Conservation (phyloP, 1,284 basidiomycete genomes). For the Macrocystidia cucumis region DNA sequence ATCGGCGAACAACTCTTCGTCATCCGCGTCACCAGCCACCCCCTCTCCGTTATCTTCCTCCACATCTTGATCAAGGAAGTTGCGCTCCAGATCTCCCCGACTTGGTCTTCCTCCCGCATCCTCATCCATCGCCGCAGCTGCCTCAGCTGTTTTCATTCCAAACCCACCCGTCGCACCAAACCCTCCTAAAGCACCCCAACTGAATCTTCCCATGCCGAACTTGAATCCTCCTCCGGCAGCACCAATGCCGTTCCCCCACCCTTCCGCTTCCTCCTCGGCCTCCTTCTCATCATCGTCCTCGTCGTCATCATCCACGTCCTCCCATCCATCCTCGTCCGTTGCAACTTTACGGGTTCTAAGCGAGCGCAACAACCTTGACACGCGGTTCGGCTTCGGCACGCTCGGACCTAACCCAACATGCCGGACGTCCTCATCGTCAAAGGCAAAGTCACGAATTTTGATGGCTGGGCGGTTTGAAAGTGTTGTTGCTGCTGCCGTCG, state of each 20-base stretch:
- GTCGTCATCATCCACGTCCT: constrained; percentile 9
- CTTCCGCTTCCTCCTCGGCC: constrained; percentile 15
- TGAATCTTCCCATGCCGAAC: constrained; percentile 33
- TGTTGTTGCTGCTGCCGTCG: too few species aligned
- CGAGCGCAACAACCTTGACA: constrained; percentile 26
- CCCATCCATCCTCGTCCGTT: constrained; percentile 6
- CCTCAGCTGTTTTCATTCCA: constrained; percentile 1
- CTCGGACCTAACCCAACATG: constrained; percentile 45
- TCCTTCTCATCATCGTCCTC: constrained; percentile 17
- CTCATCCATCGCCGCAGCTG: constrained; percentile 3
- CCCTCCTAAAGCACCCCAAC: constrained; percentile 13
- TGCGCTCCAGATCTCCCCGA: constrained; percentile 23
- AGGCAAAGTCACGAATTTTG: constrained; percentile 61
- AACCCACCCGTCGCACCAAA: constrained; percentile 10
- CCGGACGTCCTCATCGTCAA: constrained; percentile 39
- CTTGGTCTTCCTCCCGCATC: constrained; percentile 14
- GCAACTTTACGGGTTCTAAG: constrained; percentile 14
- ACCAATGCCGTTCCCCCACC: too few species aligned
- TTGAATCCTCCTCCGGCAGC: constrained; percentile 32
- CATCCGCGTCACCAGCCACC: constrained; percentile 11
- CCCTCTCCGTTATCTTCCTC: constrained; percentile 12
- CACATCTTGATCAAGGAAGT: constrained; percentile 18
- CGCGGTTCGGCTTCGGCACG: constrained; percentile 43
- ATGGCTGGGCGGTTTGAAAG: too few species aligned
- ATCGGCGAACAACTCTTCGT: constrained; percentile 18